phyloP scores from a whole-genome alignment of 805 yeast genomes.

The Wickerhamiella vanderwaltii region DNA sequence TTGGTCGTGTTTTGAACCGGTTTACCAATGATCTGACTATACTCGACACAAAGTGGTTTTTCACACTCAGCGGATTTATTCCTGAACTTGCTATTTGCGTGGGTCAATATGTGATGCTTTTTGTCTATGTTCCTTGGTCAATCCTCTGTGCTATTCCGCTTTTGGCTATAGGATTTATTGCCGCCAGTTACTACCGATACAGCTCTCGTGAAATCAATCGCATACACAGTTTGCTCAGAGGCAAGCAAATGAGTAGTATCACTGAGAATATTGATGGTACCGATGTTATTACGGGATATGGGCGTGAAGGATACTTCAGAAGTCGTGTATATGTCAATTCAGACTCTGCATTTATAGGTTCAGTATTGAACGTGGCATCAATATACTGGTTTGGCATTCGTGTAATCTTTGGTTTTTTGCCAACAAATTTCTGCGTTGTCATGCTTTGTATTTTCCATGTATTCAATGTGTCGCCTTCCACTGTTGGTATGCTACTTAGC shows the following conservation, averaged over 20 bases:
- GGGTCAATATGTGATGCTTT: constrained; percentile 54
- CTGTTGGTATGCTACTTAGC: constrained; percentile 59
- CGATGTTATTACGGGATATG: constrained; percentile 51
- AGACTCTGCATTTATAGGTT: constrained; percentile 55
- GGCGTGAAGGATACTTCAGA: constrained; percentile 36
- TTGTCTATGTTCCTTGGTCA: constrained; percentile 66
- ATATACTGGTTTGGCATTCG: constrained; percentile 64
- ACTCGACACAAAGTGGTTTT: constrained; percentile 65
- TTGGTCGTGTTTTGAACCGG: constrained; percentile 74
- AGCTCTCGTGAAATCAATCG: constrained; percentile 67
- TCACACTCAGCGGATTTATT: constrained; percentile 50
- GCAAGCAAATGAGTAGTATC: constrained; percentile 57
- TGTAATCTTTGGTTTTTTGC: constrained; percentile 43
- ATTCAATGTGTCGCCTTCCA: constrained; percentile 47
- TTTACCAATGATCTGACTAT: constrained; percentile 82
- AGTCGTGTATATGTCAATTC: constrained; percentile 35
- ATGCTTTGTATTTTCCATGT: constrained; percentile 49
- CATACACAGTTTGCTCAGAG: constrained; percentile 57
- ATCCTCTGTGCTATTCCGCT: constrained; percentile 41
- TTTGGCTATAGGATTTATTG: constrained; percentile 38
- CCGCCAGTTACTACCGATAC: constrained; percentile 48
- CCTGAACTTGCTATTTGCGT: constrained; percentile 41
- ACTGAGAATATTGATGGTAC: constrained; percentile 59
- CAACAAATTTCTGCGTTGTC: constrained; percentile 41
- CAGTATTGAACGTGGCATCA: constrained; percentile 47